A percentile compares a stretch with the other conserved stretches of the same genome.
These are phyloP conservation scores for Sonneratia caseolaris DNA, from an alignment of 345 rosid genomes.

Conservation along the genomic window DNA sequence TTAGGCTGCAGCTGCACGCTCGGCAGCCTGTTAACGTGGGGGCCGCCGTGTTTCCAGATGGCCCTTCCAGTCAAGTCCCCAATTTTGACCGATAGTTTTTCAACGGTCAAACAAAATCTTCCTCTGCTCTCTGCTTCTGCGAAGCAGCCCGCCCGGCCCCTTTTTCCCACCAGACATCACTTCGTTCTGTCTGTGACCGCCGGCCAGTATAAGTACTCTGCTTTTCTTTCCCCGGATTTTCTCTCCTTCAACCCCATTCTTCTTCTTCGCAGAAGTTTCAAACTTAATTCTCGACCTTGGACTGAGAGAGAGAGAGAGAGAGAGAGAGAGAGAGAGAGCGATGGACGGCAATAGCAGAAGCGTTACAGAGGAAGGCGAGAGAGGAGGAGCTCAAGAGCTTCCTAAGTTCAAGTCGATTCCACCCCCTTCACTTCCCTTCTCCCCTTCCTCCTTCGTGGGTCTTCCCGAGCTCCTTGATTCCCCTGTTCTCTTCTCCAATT, in stretches of 20 bases:
- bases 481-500: slow-evolving; percentile 56
- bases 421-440: slow-evolving; percentile 53
- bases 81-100: slow-evolving; percentile 59
- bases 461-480: slow-evolving; percentile 59
- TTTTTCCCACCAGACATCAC: neutral
- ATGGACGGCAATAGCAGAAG: slow-evolving; percentile 5
- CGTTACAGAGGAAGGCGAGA: neutral
- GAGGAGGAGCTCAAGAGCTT: slow-evolving; percentile 2
- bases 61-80: slow-evolving; percentile 59
- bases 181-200: too few relatives aligned
- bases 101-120: slow-evolving; percentile 76
- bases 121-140: slow-evolving; percentile 36
- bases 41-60: too few relatives aligned
- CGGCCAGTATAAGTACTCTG: neutral
- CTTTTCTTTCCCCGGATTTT: neutral
- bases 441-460: slow-evolving; percentile 66
- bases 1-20: too few relatives aligned
- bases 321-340: neutral
- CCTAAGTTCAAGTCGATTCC: slow-evolving; percentile 61
- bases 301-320: slow-evolving; percentile 15
- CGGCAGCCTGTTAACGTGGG: too few relatives aligned
- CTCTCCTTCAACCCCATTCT: neutral
- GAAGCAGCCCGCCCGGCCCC: slow-evolving; percentile 28
- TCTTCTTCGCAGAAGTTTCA: neutral
- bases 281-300: slow-evolving; percentile 10